phyloP scores from a whole-genome alignment of 495 filamentous ascomycete species.

The Xylaria intraflava region DNA sequence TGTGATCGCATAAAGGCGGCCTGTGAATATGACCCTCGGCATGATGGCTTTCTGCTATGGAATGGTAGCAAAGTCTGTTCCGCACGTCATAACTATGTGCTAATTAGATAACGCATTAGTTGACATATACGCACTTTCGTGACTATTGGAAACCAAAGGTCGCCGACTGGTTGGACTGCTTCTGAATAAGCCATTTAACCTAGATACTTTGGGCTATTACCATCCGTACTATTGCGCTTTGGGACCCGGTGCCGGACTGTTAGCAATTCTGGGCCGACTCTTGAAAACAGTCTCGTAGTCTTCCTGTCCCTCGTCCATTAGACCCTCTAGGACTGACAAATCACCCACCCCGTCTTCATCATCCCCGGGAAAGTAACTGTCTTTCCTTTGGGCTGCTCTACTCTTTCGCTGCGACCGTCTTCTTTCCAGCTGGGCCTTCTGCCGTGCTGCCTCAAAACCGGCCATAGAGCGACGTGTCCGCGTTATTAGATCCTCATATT shows the following conservation, averaged over 20 bases:
- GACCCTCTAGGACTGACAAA: conserved; percentile 22
- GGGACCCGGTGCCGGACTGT: conserved; percentile 64
- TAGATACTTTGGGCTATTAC: neutral
- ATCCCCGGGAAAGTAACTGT: conserved; percentile 34
- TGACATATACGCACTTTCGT: neutral
- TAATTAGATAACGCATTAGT: neutral
- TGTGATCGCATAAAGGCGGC: neutral
- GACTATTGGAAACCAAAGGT: no score
- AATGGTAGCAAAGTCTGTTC: neutral
- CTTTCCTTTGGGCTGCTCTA: conserved; percentile 30
- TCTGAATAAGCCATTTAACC: no score
- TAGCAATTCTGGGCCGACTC: conserved; percentile 70
- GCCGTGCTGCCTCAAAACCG: conserved; percentile 43
- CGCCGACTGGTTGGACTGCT: no score
- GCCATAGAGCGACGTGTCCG: conserved; percentile 83
- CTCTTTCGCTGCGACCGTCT: conserved; percentile 42
- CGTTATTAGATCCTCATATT: conserved; percentile 52
- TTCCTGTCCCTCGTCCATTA: conserved; percentile 43
- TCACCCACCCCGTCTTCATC: conserved; percentile 31
- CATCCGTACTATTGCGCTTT: neutral
- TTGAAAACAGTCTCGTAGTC: conserved; percentile 84
- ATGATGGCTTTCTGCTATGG: no score
- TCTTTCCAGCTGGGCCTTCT: conserved; percentile 52
- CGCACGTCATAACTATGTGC: neutral
- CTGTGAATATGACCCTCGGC: neutral